Base-by-base conservation (phyloP, 805 yeast genomes). In the baker's yeast (Saccharomyces cerevisiae) region DNA sequence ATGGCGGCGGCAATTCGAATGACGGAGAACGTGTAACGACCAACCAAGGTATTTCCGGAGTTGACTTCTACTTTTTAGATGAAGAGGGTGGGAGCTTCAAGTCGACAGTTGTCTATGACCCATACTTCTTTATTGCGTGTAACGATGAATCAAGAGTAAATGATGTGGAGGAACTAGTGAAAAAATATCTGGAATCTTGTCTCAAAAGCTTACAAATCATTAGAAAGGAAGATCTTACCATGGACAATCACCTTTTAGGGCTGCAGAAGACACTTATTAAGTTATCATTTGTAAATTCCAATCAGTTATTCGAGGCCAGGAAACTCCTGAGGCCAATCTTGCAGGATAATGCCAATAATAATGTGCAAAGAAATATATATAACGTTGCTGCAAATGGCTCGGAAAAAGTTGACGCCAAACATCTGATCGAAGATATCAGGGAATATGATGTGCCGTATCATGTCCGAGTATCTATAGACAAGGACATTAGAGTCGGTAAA, bases 391-490 rank as follows among this genome's bases (percentile, higher is more conserved):
- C 53, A 3, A 46, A 53, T 9, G 60, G 60, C 5, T 57, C 51
- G 5, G 54, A 53, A 22, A 48, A 52, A 21, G 24, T 29, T 1
- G 86, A 91, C 3, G 75, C 83, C 2, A 82, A 82, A 36, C 76
- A 76, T 48, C 69, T 66, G 49, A 80, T 94, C 14, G 84, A 83
- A 53, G 98, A 92, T 62, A 79, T 94, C 31, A 77, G 92, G 60
- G 99, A 94, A 68, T 90, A 88, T 61, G 99, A 94, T 67, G 98
- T 94, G 3, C 99, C 99, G 0, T 94, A 88, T 64, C 96, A 91
- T 66, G 97, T 91, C 2, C 80, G 99, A 57, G 97, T 94, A 0
- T 83, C 96, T n/a, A 94, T 95, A 27, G 99, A 95, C 69, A 79
- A 80, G 55, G 78, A 88, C 62, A 74, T 92, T 27, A 78, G 99